Evolutionary conservation across 805 yeast species (phyloP), one percentile per base, ranked within the genome.

Genomic region (Myxozyma vanderwaltii): DNA sequence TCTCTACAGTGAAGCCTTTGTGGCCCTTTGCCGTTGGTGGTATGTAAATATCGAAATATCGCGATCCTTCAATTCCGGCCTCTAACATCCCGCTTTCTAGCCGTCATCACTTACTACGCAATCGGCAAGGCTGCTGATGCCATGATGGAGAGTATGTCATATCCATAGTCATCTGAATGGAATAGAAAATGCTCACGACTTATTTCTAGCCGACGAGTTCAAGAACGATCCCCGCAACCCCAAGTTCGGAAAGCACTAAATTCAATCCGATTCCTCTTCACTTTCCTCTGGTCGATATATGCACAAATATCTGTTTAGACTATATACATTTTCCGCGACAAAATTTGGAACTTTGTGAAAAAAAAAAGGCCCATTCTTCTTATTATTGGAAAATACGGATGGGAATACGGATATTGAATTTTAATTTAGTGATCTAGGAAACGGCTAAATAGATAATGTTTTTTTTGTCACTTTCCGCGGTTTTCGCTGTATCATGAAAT

Each of bases 221-320:
- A 86, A 88, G 79, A 89, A 89, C 75, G 96, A 89, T 78, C 96
- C 96, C 80, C 87, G 96, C 83, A 88, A 89, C 80, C 96, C 96
- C 77, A 86, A 95, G 80, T 88, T 89, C 73, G 77, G 55, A 41
- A 58, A 63, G 17, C 43, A 60, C 61, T 56, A 60, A 46, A 40
- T 3, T 13, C n/a, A 38, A 38, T 38, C 41, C 41, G 6, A 13
- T 17, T 29, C 10, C 33, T 29, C 33, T 29, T 29, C 33, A 6
- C 33, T 29, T 29, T 29, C 10, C 33, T 29, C 33, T 29, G 10
- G 10, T 29, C 33, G 33, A 29, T 29, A 29, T 7, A 29, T 10
- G 10, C 10, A 29, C 33, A 29, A n/a, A n/a, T n/a, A n/a, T n/a
- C n/a, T n/a, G n/a, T n/a, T n/a, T n/a, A n/a, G n/a, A n/a, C n/a